Evolutionary conservation across 2,329 filamentous ascomycete species (phyloP).

Genomic region (Paraconiothyrium brasiliense): DNA sequence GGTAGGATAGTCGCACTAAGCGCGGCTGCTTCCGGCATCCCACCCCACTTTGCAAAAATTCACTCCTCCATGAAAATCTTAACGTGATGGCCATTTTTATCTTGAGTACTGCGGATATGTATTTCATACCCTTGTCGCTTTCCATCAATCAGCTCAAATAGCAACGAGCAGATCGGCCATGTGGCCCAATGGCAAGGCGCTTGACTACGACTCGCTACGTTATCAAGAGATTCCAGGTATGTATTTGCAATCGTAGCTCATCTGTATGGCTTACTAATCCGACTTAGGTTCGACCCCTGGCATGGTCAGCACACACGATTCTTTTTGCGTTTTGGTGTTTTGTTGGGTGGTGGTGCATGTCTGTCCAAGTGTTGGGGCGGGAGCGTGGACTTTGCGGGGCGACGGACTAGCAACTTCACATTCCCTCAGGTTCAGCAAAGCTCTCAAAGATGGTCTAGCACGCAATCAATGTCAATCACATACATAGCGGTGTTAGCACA

Average conservation of each 20-base stretch:
- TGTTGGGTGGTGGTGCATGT: not conserved
- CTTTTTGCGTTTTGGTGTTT: not conserved
- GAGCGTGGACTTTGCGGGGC: too few species aligned
- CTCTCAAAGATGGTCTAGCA: too few species aligned
- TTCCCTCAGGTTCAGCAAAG: too few species aligned
- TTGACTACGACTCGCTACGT: slow-evolving; percentile 56
- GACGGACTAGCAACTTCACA: too few species aligned
- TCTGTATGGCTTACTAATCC: not conserved
- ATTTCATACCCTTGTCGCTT: accelerated
- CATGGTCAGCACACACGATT: not conserved
- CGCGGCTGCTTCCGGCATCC: not conserved
- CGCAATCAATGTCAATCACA: too few species aligned
- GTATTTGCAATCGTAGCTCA: not conserved
- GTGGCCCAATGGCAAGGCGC: slow-evolving; percentile 64
- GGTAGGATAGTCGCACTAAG: not conserved
- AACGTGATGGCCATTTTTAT: too few species aligned
- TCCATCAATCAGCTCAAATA: slow-evolving; percentile 1
- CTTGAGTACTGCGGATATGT: not conserved
- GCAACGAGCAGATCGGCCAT: slow-evolving; percentile 16
- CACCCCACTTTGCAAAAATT: not conserved
- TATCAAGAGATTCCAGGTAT: slow-evolving; percentile 15
- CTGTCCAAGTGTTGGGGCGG: too few species aligned
- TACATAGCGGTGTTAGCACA: not conserved
- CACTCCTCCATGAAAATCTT: not conserved
- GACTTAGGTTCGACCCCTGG: slow-evolving; percentile 10